These are phyloP conservation scores for Pseudonitzschia pungens DNA, from an alignment of 108 stramenopile species.

Conservation along the genomic window DNA sequence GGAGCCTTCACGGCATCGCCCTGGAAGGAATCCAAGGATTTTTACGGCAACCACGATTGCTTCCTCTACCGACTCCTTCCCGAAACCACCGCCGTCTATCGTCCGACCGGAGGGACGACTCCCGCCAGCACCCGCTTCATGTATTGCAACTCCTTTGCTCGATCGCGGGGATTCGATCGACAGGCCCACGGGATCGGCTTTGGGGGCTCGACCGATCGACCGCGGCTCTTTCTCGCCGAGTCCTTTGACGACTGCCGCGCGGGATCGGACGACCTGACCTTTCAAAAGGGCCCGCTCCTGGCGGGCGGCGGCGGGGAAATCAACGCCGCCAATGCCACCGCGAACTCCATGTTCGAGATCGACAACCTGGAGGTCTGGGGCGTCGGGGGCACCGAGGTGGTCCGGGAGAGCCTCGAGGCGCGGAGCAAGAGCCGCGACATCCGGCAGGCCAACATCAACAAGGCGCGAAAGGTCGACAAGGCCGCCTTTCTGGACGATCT, in stretches of 20 bases:
- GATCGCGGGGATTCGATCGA: constrained; percentile 76
- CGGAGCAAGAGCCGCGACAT: constrained; percentile 54
- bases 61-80: constrained; percentile 60
- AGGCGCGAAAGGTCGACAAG: constrained; percentile 79
- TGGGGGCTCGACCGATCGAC: constrained; percentile 67
- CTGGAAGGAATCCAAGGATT: constrained; percentile 78
- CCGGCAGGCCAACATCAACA: constrained; percentile 50
- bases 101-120: constrained; percentile 49
- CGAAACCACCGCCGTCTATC: constrained; percentile 52
- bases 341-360: constrained; percentile 48
- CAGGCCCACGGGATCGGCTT: constrained; percentile 87
- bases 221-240: constrained; percentile 76
- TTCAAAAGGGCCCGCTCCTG: constrained; percentile 67
- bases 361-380: constrained; percentile 80
- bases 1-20: constrained; percentile 70
- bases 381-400: constrained; percentile 70
- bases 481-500: constrained; percentile 81
- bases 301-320: neutral
- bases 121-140: constrained; percentile 52
- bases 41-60: constrained; percentile 81
- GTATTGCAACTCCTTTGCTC: constrained; percentile 73
- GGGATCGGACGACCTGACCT: constrained; percentile 59
- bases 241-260: constrained; percentile 69
- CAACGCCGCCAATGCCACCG: constrained; percentile 20
- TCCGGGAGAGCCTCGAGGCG: constrained; percentile 56